Percentiles rank a stretch among this genome's conserved stretches.
Conservation (phyloP, 176 grass and related monocot genomes). For the Elymus sibiricus region DNA sequence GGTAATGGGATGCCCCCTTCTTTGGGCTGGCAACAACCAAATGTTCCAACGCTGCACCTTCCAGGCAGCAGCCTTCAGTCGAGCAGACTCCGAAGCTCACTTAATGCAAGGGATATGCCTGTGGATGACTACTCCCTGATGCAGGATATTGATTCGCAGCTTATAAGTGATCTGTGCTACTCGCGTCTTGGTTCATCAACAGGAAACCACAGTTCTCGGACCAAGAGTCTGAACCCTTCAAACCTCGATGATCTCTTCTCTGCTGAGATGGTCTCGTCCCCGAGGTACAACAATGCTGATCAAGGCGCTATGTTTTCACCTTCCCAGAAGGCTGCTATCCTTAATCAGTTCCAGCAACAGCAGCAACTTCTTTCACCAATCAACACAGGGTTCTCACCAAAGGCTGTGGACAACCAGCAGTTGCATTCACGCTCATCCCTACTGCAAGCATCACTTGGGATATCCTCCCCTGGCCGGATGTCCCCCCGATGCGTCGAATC, state of each 20-base stretch:
- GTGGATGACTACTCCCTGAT: constrained; percentile 49
- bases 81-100: constrained; percentile 66
- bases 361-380: constrained; percentile 80
- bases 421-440: constrained; percentile 57
- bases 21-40: constrained; percentile 55
- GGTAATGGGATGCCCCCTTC: constrained; percentile 56
- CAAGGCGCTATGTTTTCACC: constrained; percentile 68
- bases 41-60: constrained; percentile 67
- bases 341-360: constrained; percentile 88
- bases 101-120: constrained; percentile 74
- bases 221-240: constrained; percentile 56
- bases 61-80: constrained; percentile 73
- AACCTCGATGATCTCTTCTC: constrained; percentile 84
- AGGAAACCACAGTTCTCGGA: constrained; percentile 31
- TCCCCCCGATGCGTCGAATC: constrained; percentile 61
- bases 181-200: constrained; percentile 46
- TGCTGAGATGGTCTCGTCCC: constrained; percentile 65
- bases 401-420: constrained; percentile 56
- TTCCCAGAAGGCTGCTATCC: constrained; percentile 68
- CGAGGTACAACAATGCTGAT: constrained; percentile 58
- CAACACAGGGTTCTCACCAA: constrained; percentile 69
- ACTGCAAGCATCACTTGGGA: constrained; percentile 59
- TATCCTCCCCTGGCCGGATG: constrained; percentile 61
- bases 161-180: constrained; percentile 47
- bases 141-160: constrained; percentile 53